phyloP scores from a whole-genome alignment of 257 asterid genomes.

The Perilla frutescens region DNA sequence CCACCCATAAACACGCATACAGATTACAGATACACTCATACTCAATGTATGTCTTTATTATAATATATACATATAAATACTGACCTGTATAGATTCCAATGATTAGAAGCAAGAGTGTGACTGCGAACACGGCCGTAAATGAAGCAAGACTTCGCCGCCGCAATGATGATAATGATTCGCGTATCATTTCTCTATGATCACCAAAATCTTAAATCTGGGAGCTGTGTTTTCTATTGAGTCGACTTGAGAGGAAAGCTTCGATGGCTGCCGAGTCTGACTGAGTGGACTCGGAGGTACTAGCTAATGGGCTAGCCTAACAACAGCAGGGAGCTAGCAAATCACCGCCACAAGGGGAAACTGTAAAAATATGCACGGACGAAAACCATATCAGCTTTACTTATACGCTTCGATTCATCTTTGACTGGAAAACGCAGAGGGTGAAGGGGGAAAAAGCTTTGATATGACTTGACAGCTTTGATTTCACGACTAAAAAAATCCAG shows the following conservation, averaged over 20 bases:
- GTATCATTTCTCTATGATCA: slow-evolving; percentile 33
- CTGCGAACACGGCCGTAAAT: slow-evolving; percentile 33
- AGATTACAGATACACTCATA: not conserved
- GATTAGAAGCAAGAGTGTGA: slow-evolving; percentile 35
- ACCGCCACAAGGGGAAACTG: slow-evolving; percentile 34
- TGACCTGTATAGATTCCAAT: slow-evolving; percentile 45
- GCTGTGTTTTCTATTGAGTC: slow-evolving; percentile 7
- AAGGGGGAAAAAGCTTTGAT: slow-evolving; percentile 34
- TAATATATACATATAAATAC: slow-evolving; percentile 1
- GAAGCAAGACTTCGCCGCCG: slow-evolving; percentile 33
- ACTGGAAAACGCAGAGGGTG: slow-evolving; percentile 31
- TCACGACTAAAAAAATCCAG: slow-evolving; percentile 38
- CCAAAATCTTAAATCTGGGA: not conserved
- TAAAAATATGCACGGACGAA: slow-evolving; percentile 38
- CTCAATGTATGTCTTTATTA: not conserved
- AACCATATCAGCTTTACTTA: not conserved
- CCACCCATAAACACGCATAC: not conserved
- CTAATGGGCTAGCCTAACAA: slow-evolving; percentile 23
- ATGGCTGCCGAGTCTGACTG: slow-evolving; percentile 26
- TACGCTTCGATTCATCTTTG: slow-evolving; percentile 39
- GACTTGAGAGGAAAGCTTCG: slow-evolving; percentile 5
- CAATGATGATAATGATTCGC: slow-evolving; percentile 32
- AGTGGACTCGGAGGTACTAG: slow-evolving; percentile 40
- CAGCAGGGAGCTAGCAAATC: slow-evolving; percentile 41
- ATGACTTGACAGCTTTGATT: slow-evolving; percentile 53